These are phyloP conservation scores for Penicillium olsonii DNA, from an alignment of 2,329 filamentous ascomycete species.

Conservation along the genomic window DNA sequence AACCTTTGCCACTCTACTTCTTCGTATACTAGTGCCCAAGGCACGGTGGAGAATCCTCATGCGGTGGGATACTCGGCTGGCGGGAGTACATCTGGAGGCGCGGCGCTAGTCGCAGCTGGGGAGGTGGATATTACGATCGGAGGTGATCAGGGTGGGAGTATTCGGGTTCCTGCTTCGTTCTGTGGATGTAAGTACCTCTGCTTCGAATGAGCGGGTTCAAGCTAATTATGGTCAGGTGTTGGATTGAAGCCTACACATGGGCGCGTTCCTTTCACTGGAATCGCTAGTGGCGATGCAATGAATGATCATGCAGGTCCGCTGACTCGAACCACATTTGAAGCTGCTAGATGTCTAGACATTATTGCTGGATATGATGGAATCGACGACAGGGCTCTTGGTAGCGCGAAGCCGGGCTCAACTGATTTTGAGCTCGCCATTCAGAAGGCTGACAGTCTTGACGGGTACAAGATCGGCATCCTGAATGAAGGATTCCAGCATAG, in stretches of 20 bases:
- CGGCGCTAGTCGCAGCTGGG: slow-evolving; percentile 28
- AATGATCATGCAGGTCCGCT: slow-evolving; percentile 56
- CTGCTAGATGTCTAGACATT: slow-evolving; percentile 46
- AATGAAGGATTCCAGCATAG: slow-evolving; percentile 48
- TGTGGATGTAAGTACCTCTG: slow-evolving; percentile 31
- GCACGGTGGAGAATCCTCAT: slow-evolving; percentile 30
- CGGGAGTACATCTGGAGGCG: slow-evolving; percentile 32
- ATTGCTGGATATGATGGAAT: slow-evolving; percentile 54
- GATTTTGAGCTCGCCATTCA: slow-evolving; percentile 16
- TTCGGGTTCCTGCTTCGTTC: slow-evolving; percentile 46
- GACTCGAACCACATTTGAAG: slow-evolving; percentile 43
- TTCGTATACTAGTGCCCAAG: slow-evolving; percentile 32
- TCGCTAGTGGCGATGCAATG: slow-evolving; percentile 51
- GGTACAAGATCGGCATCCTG: slow-evolving; percentile 44
- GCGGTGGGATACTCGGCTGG: slow-evolving; percentile 32
- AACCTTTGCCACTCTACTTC: slow-evolving; percentile 49
- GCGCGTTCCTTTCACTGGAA: slow-evolving; percentile 54
- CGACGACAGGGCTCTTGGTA: slow-evolving; percentile 47
- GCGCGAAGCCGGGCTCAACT: slow-evolving; percentile 25
- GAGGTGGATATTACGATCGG: slow-evolving; percentile 34
- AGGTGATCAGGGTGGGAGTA: slow-evolving; percentile 36
- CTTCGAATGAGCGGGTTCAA: too few relatives aligned
- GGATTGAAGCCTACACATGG: slow-evolving; percentile 57
- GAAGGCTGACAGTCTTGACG: slow-evolving; percentile 15
- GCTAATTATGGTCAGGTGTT: slow-evolving; percentile 25